Evolutionary conservation across 208 protist species (phyloP).

Genomic region (Crithidia fasciculata): DNA sequence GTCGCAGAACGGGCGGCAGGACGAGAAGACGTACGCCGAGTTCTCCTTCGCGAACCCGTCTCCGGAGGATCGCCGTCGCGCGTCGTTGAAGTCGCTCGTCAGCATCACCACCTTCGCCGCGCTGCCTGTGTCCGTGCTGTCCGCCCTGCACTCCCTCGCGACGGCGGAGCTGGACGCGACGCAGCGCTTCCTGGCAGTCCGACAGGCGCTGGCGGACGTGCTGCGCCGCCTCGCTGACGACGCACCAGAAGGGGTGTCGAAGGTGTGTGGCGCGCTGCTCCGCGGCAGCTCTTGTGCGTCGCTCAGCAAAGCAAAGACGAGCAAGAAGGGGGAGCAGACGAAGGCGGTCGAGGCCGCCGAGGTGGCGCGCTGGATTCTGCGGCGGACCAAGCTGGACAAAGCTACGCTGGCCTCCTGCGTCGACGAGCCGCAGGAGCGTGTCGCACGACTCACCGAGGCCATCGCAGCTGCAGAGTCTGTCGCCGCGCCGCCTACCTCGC

Average conservation of each 20-base stretch:
- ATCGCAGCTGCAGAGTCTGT: conserved; percentile 1
- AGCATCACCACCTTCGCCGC: conserved; percentile 35
- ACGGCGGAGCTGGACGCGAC: conserved; percentile 9
- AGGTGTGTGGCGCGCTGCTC: conserved; percentile 23
- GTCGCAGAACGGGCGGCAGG: background rate
- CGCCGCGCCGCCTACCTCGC: conserved; percentile 19
- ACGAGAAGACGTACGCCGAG: background rate
- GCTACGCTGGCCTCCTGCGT: conserved; percentile 18
- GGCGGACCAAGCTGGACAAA: conserved; percentile 18
- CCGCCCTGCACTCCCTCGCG: background rate
- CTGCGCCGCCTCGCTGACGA: conserved; percentile 15
- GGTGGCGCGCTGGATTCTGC: conserved; percentile 22
- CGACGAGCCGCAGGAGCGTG: conserved; percentile 17
- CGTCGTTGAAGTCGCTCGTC: conserved; percentile 38
- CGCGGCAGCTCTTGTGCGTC: background rate
- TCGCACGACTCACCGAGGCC: conserved; percentile 23
- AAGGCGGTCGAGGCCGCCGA: conserved; percentile 1
- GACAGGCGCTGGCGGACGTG: conserved; percentile 4
- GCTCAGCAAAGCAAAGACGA: background rate
- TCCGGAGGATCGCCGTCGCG: conserved; percentile 23
- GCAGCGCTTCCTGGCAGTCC: conserved; percentile 23
- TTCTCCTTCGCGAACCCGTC: conserved; percentile 23
- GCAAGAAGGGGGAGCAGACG: conserved; percentile 6
- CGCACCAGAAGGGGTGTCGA: conserved; percentile 19
- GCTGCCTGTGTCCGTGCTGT: conserved; percentile 9